Base-by-base conservation (phyloP, 495 filamentous ascomycete species). In the Hyaloscypha variabilis region DNA sequence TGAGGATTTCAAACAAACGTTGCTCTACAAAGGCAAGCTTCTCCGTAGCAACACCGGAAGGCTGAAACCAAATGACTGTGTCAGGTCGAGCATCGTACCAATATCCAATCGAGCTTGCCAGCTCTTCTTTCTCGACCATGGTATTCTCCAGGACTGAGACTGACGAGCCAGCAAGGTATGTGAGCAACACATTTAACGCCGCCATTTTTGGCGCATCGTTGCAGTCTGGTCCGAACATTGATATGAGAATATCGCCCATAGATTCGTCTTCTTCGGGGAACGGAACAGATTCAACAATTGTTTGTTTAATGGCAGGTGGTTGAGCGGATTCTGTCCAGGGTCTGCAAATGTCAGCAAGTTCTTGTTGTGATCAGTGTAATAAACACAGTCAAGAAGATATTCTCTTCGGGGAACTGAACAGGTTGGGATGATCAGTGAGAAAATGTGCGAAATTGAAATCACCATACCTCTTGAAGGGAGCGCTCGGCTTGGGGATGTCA, bases 231-330 rank as follows among this genome's bases (percentile, higher is more conserved):
- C 95, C 95, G 61, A 98, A 84, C 75, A 95, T 95, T 8, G 82
- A 89, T 50, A 97, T 83, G 58, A 89, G 73, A 51, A 98, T 85
- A 72, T 98, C 93, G 42, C 95, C 95, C 60, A 83, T 89, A 1
- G 91, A 92, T 69, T 99, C 95, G 68, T 99, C 95, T 72, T 97
- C 94, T 76, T 99, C 96, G 0, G 95, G 96, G 69, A 99, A 99
- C 64, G 96, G 88, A 36, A 97, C 88, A 6, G 80, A 91, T 71
- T 93, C 83, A 54, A 93, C 77, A 25, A 86, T 78, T 1, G 90
- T 91, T 72, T 91, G 79, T 52, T 83, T 78, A 28, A 97, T 75
- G 0, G 85, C 76, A 10, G 91, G 89, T 3, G 93, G 86, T 63
- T 90, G 89, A 56, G 86, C 83, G 3, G 94, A 97, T 50, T 97